Base-by-base conservation (phyloP, 306 rosid genomes). In the Calophaca sinica region DNA sequence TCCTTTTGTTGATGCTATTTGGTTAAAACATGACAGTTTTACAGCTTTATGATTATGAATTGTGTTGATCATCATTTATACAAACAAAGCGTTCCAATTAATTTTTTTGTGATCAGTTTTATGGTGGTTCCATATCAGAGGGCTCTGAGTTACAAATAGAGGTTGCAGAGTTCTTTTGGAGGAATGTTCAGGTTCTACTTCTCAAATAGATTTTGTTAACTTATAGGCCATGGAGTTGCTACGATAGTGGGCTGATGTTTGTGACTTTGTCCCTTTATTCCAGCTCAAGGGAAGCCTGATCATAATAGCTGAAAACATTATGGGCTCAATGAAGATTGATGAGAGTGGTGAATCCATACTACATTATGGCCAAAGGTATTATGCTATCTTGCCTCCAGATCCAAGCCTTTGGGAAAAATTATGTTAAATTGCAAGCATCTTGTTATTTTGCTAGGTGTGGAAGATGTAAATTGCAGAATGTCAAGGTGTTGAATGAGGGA, bases 131-230 rank as follows among this genome's bases (percentile, higher is more conserved):
- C 36, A 68, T 94, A 79, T 85, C 92, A 38, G 75, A 76, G 77
- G 97, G 96, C 51, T 94, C 98, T 39, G 98, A 94, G 84, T 79
- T 94, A 83, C 93, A 94, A 84, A 70, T 94, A 74, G 98, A 94
- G 84, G 93, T 90, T 62, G 88, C 96, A 9, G 99, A 94, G 86
- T 90, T 94, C 77, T 72, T 86, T 58, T 94, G 98, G 97, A 88
- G 86, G 82, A 89, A 90, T 85, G 93, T 94, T 81, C 90, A 92
- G 96, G 98, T 91, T 84, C 53, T 77, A 72, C 72, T 72, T 35
- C 70, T 82, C 35, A 71, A 74, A 39, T 75, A 32, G 46, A 72
- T 15, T 51, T 39, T 73, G 32, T 68, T 38, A 67, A 74, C 62
- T 74, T 66, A 55, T 33, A 51, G 69, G 75, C 20, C 70, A 36